Evolutionary conservation across 2,329 filamentous ascomycete species (phyloP).

Genomic region (Lachnellula suecica): DNA sequence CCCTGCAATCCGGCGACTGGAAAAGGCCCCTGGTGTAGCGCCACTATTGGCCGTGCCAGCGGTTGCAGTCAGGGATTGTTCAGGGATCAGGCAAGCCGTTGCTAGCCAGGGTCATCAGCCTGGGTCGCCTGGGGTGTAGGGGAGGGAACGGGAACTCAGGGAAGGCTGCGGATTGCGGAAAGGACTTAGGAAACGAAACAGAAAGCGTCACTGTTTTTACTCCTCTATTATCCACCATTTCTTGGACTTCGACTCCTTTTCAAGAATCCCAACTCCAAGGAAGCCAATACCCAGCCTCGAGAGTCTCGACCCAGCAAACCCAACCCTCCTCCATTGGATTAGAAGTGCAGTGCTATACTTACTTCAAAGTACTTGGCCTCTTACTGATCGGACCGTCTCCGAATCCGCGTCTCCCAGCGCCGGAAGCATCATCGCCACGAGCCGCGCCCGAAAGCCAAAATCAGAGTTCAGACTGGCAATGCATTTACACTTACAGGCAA

Average conservation of each 20-base stretch:
- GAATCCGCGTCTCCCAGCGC: too few species aligned
- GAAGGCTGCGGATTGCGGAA: background rate
- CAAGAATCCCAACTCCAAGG: too few species aligned
- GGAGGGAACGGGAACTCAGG: too few species aligned
- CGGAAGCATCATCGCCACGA: background rate
- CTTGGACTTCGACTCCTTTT: background rate
- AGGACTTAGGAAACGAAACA: too few species aligned
- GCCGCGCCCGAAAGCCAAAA: background rate
- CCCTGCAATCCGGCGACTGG: conserved; percentile 19
- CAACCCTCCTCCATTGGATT: too few species aligned
- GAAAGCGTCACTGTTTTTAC: background rate
- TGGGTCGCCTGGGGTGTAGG: conserved; percentile 35
- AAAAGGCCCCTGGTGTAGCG: conserved; percentile 10
- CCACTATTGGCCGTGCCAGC: conserved; percentile 16
- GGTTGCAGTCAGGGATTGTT: background rate
- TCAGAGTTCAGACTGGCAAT: background rate
- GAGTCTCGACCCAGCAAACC: too few species aligned
- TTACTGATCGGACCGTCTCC: background rate
- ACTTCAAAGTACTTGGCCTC: too few species aligned
- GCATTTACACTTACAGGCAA: too few species aligned
- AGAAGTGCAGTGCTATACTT: too few species aligned
- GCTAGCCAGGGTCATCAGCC: conserved; percentile 40
- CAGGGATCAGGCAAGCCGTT: conserved; percentile 36
- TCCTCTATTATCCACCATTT: background rate
- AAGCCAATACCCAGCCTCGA: too few species aligned